These are phyloP conservation scores for Knoxdaviesia capensis DNA, from an alignment of 2,329 filamentous ascomycete genomes.

Conservation along the genomic window DNA sequence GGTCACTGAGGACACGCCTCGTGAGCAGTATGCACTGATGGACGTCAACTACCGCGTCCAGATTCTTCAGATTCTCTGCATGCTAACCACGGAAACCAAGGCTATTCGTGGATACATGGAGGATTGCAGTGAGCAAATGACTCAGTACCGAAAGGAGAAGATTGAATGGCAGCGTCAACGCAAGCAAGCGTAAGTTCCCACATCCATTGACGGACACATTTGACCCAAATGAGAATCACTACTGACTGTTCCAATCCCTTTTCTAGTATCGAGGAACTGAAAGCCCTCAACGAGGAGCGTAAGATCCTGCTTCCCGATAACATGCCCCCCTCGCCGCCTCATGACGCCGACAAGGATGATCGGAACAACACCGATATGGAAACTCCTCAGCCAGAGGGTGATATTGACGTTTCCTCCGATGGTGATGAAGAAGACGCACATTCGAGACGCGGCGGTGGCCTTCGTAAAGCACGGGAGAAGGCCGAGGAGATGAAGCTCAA, in stretches of 20 bases:
- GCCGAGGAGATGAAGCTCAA: conserved; percentile 52
- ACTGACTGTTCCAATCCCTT: conserved; percentile 10
- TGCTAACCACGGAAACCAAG: conserved; percentile 72
- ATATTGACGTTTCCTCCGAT: conserved; percentile 21
- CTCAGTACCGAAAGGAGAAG: conserved; percentile 82
- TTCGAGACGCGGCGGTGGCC: conserved; percentile 10
- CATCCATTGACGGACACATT: background rate
- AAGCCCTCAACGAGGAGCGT: conserved; percentile 48
- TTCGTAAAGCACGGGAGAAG: conserved; percentile 3
- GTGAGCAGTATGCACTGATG: conserved; percentile 49
- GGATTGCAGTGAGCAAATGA: conserved; percentile 86
- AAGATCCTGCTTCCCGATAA: conserved; percentile 58
- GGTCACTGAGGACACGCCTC: conserved; percentile 55
- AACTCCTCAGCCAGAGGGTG: conserved; percentile 21
- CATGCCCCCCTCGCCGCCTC: conserved; percentile 39
- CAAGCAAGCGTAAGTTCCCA: conserved; percentile 35
- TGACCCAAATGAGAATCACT: background rate
- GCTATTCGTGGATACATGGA: conserved; percentile 77
- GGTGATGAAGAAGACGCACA: conserved; percentile 50
- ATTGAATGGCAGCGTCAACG: conserved; percentile 76
- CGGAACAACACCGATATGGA: conserved; percentile 43
- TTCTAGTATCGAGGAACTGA: conserved; percentile 47
- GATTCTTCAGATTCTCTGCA: conserved; percentile 67
- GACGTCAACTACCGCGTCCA: conserved; percentile 69
- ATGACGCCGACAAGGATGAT: conserved; percentile 29